Evolutionary conservation across 2,329 filamentous ascomycete species (phyloP).

Genomic region (Nigrograna mackinnonii): DNA sequence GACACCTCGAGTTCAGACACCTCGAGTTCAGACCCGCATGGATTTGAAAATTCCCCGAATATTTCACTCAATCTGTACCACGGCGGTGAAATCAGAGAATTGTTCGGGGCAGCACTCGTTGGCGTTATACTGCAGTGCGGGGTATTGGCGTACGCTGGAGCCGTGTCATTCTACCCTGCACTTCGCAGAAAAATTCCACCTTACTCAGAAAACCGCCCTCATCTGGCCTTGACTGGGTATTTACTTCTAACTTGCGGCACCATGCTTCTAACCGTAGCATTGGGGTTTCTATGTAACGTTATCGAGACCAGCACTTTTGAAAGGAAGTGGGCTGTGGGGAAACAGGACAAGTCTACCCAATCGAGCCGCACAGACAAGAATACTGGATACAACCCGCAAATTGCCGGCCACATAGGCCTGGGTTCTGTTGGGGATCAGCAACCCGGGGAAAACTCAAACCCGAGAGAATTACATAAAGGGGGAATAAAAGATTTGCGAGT

Average conservation of each 20-base stretch:
- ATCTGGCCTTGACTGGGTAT: not conserved
- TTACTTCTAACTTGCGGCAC: slow-evolving; percentile 2
- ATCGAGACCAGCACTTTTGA: slow-evolving; percentile 3
- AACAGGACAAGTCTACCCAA: no score
- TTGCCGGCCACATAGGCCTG: no score
- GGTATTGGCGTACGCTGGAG: slow-evolving; percentile 1
- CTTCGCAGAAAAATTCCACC: slow-evolving; percentile 1
- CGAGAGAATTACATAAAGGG: no score
- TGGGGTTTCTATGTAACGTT: slow-evolving; percentile 1
- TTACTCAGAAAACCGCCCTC: not conserved
- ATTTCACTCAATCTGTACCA: slow-evolving; percentile 1
- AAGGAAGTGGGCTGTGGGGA: slow-evolving; percentile 1
- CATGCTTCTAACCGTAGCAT: not conserved
- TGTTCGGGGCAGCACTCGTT: not conserved
- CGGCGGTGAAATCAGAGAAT: not conserved
- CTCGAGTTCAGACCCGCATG: not conserved
- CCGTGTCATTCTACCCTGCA: slow-evolving; percentile 1
- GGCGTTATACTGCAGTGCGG: not conserved
- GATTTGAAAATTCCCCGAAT: not conserved
- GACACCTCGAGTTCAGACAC: no score
- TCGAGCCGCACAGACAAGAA: not conserved
- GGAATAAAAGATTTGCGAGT: not conserved
- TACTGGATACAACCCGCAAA: no score
- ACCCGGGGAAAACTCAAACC: no score
- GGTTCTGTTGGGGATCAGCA: no score